Conservation (phyloP, 169 alveolate genomes). For the Babesia sp. region DNA sequence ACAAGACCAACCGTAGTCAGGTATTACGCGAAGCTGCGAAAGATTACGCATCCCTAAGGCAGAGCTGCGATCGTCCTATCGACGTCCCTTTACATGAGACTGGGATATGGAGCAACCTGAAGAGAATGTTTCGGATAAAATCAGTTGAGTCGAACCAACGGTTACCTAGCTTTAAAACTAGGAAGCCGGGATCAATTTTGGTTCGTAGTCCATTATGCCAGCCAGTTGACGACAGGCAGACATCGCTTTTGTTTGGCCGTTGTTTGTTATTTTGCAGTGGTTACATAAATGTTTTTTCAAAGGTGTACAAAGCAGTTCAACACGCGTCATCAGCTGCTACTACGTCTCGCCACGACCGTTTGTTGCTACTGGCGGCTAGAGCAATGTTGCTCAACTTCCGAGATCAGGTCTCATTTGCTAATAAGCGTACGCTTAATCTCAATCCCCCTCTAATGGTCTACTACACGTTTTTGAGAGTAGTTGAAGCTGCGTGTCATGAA, state of each 20-base stretch:
- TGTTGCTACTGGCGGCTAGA: conserved; percentile 14
- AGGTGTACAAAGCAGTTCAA: conserved; percentile 1
- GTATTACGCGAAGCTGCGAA: conserved; percentile 27
- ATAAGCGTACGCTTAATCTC: neutral
- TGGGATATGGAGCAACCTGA: neutral
- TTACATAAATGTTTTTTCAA: neutral
- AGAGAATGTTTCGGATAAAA: neutral
- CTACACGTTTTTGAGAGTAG: conserved; percentile 5
- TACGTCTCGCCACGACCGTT: neutral
- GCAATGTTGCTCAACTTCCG: conserved; percentile 5
- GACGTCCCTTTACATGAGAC: conserved; percentile 2
- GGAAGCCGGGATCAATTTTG: neutral
- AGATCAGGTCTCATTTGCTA: neutral
- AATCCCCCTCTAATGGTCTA: conserved; percentile 2
- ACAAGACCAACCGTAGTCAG: conserved; percentile 4
- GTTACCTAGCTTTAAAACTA: neutral
- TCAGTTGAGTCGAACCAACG: neutral
- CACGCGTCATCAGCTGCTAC: neutral
- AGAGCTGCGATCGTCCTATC: neutral
- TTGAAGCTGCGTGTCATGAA: neutral
- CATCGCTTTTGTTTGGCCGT: neutral
- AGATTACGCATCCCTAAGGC: neutral
- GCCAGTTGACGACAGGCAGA: neutral
- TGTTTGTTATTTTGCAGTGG: conserved; percentile 18
- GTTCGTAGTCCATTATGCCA: neutral